phyloP scores from a whole-genome alignment of 768 basidiomycete genomes.

The Kwoniella sp. region DNA sequence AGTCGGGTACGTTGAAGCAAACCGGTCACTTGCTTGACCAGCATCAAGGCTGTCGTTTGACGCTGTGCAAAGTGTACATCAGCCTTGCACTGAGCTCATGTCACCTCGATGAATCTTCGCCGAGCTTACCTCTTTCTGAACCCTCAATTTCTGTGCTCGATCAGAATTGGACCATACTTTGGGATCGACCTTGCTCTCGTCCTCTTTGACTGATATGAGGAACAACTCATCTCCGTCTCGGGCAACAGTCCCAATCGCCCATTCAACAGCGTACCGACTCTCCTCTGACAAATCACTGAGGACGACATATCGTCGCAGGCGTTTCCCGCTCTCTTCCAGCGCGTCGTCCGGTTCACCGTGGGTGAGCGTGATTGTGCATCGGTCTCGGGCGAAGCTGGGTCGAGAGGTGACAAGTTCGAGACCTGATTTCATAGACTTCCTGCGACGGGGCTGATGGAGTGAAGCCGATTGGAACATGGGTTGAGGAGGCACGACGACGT shows the following conservation, averaged over 20 bases:
- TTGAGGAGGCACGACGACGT: slow-evolving; percentile 52
- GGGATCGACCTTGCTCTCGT: slow-evolving; percentile 76
- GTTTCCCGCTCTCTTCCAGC: slow-evolving; percentile 63
- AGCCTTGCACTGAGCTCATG: neutral
- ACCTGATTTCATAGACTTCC: slow-evolving; percentile 35
- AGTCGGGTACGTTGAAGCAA: slow-evolving; percentile 87
- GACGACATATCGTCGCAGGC: slow-evolving; percentile 74
- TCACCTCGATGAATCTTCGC: no score
- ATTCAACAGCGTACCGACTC: slow-evolving; percentile 91
- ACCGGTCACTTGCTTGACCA: slow-evolving; percentile 83
- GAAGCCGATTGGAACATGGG: slow-evolving; percentile 38
- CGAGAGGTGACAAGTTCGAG: slow-evolving; percentile 66
- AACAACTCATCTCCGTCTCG: slow-evolving; percentile 90
- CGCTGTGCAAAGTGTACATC: slow-evolving; percentile 61
- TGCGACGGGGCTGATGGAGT: slow-evolving; percentile 27
- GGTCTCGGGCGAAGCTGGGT: slow-evolving; percentile 83
- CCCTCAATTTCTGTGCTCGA: slow-evolving; percentile 73
- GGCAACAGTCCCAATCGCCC: slow-evolving; percentile 95
- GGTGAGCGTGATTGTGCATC: slow-evolving; percentile 83
- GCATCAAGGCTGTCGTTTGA: slow-evolving; percentile 82
- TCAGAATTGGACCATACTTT: slow-evolving; percentile 65
- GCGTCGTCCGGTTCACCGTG: slow-evolving; percentile 76
- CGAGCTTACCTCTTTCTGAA: slow-evolving; percentile 80
- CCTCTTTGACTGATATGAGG: slow-evolving; percentile 87
- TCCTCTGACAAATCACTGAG: slow-evolving; percentile 95